Percentiles rank a stretch among this genome's conserved stretches.
Conservation (phyloP, 352 stramenopile species). For the Peronospora belbahrii region DNA sequence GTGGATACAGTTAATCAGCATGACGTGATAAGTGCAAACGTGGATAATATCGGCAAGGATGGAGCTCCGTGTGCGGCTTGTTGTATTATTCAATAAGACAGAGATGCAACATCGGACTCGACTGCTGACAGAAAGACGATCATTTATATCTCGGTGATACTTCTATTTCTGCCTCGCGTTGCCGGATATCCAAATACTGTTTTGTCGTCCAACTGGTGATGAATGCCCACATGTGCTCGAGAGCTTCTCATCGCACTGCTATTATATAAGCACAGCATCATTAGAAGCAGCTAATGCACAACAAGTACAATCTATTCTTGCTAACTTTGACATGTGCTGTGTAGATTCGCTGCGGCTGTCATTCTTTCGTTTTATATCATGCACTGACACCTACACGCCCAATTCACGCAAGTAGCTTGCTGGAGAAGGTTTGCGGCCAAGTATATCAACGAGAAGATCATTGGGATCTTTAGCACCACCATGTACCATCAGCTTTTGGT, state of each 20-base stretch:
- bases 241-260: constrained; percentile 15
- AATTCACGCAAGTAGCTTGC: constrained; percentile 67
- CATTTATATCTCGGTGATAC: constrained; percentile 23
- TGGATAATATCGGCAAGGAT: constrained; percentile 34
- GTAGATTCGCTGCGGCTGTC: neutral
- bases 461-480: constrained; percentile 86
- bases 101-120: constrained; percentile 6
- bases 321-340: constrained; percentile 12
- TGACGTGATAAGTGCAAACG: constrained; percentile 6
- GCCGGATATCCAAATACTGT: neutral
- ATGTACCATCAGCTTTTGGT: constrained; percentile 69
- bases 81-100: constrained; percentile 60
- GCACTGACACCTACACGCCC: constrained; percentile 33
- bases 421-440: constrained; percentile 53
- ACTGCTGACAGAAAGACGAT: constrained; percentile 7
- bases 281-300: constrained; percentile 24
- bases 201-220: constrained; percentile 1
- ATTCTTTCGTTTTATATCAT: neutral
- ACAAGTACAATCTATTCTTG: constrained; percentile 32
- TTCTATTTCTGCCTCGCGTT: constrained; percentile 2
- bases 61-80: constrained; percentile 47
- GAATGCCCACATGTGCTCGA: constrained; percentile 9
- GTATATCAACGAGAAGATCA: constrained; percentile 62
- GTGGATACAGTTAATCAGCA: constrained; percentile 25
- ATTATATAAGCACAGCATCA: constrained; percentile 25